Evolutionary conservation across 208 protist genomes (phyloP), one percentile per base, ranked within the genome.

Genomic region (Blastocrithidia nonstop): DNA sequence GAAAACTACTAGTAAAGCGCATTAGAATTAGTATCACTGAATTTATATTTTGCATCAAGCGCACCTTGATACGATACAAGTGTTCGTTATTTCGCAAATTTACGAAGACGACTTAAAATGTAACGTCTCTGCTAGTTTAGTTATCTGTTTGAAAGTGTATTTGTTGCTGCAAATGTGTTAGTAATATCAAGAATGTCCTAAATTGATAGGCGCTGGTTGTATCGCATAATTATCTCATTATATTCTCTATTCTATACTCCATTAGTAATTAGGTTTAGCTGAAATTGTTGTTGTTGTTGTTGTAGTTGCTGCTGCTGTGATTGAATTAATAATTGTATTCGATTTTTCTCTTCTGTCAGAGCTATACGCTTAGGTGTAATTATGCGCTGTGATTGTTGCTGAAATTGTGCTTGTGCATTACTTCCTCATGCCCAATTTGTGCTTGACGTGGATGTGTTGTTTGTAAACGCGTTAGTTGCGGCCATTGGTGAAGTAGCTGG

Each of bases 191-290:
- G 67, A 4, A 57, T 52, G 6, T 26, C 56, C 54, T 86, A 75
- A 3, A 90, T 57, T n/a, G 50, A 23, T n/a, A 90, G 56, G 8
- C 75, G 65, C 53, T 71, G 66, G 33, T 90, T 69, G 39, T 69
- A 65, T 25, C 65, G 55, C 35, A 70, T 57, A 13, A 66, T 57
- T 21, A 47, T 60, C 50, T 76, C 65, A 25, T 37, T 36, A 46
- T 71, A 48, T 36, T 68, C 66, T 8, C 53, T 51, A 33, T 66
- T 24, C 2, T 79, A 46, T 3, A 51, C 61, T 5, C 55, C 51
- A 9, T 51, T 21, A 45, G 71, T 83, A 29, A 57, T 54, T 45
- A 60, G 25, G 16, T 31, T 2, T 28, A 32, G 54, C 32, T 57
- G 38, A 31, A 36, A 29, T 33, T 57, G 23, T 31, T 47, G 42